Evolutionary conservation across 805 yeast genomes (phyloP).

Genomic region (Lipomyces chichibuensis): DNA sequence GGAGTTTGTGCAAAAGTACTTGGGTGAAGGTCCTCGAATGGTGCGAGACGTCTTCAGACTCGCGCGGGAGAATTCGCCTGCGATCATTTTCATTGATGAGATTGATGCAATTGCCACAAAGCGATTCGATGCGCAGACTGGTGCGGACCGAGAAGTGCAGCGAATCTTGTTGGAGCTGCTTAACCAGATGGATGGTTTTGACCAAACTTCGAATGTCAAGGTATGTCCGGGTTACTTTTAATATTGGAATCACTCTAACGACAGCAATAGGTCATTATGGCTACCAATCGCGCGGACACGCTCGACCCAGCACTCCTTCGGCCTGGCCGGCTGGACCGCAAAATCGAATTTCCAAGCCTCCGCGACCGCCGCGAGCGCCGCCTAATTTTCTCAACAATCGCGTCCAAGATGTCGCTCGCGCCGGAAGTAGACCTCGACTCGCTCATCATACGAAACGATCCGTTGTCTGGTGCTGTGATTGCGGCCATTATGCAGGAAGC

Average conservation of each 20-base stretch:
- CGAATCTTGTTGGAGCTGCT: conserved; percentile 92
- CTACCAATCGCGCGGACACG: conserved; percentile 99
- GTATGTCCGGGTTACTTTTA: conserved; percentile 42
- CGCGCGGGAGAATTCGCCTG: conserved; percentile 96
- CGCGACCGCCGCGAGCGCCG: conserved; percentile 98
- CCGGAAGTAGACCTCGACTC: conserved; percentile 98
- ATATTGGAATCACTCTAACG: background rate
- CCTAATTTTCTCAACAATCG: conserved; percentile 91
- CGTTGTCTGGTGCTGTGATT: conserved; percentile 91
- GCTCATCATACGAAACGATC: conserved; percentile 91
- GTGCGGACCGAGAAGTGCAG: conserved; percentile 99
- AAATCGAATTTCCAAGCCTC: conserved; percentile 94
- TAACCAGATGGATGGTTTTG: conserved; percentile 99
- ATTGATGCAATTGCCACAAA: conserved; percentile 99
- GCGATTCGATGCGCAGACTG: conserved; percentile 99
- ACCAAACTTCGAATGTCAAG: conserved; percentile 91
- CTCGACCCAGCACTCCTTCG: conserved; percentile 97
- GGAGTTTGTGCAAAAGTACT: conserved; percentile 95
- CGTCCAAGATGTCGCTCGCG: conserved; percentile 95
- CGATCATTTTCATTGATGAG: conserved; percentile 96
- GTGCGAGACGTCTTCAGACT: conserved; percentile 96
- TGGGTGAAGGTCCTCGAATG: conserved; percentile 99
- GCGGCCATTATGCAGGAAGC: conserved; percentile 99
- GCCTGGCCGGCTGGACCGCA: conserved; percentile 98
- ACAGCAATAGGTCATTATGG: conserved; percentile 70